phyloP scores from a whole-genome alignment of 208 protist genomes.

The Crithidia fasciculata region DNA sequence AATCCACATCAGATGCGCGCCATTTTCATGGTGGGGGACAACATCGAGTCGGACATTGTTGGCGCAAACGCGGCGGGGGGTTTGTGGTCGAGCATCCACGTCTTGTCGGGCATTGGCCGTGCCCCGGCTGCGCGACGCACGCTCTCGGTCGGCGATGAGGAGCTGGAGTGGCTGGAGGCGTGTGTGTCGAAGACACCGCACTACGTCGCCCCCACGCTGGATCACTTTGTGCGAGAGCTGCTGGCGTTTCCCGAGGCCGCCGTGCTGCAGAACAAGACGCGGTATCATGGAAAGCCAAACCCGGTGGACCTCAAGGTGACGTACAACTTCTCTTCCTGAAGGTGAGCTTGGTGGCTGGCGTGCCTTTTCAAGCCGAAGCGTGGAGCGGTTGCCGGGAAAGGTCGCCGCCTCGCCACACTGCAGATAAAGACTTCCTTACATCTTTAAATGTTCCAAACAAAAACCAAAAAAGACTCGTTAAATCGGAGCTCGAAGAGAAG shows the following conservation, averaged over 20 bases:
- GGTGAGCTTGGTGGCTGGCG: neutral
- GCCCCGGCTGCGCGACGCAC: constrained; percentile 71
- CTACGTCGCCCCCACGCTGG: constrained; percentile 86
- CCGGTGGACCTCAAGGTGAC: constrained; percentile 71
- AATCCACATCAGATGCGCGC: constrained; percentile 49
- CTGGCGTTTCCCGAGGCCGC: constrained; percentile 76
- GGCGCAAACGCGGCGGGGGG: constrained; percentile 83
- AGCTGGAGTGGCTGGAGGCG: constrained; percentile 76
- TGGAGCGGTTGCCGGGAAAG: too few species aligned
- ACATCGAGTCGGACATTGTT: constrained; percentile 83
- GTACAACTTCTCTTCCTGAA: constrained; percentile 59
- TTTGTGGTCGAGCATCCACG: constrained; percentile 79
- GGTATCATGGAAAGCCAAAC: constrained; percentile 76
- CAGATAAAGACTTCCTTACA: too few species aligned
- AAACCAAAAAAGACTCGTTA: neutral
- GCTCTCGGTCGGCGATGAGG: constrained; percentile 53
- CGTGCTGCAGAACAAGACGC: constrained; percentile 67
- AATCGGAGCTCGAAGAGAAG: too few species aligned
- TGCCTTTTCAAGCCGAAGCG: neutral
- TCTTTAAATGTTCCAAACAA: neutral
- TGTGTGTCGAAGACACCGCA: constrained; percentile 66
- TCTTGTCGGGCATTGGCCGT: constrained; percentile 70
- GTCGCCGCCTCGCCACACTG: too few species aligned
- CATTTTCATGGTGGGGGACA: constrained; percentile 91
- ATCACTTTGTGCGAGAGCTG: constrained; percentile 89